These are phyloP conservation scores for Maudiozyma serrabonitensis DNA, from an alignment of 805 yeast species.

Conservation along the genomic window DNA sequence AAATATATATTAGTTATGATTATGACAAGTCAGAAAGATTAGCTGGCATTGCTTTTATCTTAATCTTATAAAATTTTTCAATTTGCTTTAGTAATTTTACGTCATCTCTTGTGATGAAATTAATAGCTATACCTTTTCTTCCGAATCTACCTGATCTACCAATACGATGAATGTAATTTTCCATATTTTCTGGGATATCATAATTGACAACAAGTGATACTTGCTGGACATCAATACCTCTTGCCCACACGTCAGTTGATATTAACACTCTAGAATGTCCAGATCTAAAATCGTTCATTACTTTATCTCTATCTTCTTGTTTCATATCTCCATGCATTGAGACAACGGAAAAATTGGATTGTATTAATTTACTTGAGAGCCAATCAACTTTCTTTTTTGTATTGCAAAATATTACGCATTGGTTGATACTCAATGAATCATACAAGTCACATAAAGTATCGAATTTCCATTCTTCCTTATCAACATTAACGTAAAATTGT, in stretches of 20 bases:
- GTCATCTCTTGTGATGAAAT: conserved; percentile 80
- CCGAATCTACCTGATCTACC: conserved; percentile 99
- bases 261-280: conserved; percentile 90
- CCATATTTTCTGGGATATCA: conserved; percentile 83
- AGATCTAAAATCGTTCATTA: conserved; percentile 92
- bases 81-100: conserved; percentile 67
- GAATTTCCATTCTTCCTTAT: conserved; percentile 88
- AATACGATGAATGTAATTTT: conserved; percentile 93
- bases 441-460: conserved; percentile 91
- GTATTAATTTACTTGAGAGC: conserved; percentile 64
- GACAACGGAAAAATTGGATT: conserved; percentile 79
- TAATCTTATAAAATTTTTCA: conserved; percentile 82
- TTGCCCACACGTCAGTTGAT: conserved; percentile 90
- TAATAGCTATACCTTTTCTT: conserved; percentile 95
- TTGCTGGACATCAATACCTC: conserved; percentile 98
- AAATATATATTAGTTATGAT: background rate
- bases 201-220: conserved; percentile 90
- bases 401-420: conserved; percentile 96
- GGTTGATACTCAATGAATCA: conserved; percentile 91
- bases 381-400: conserved; percentile 90
- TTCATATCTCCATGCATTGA: conserved; percentile 96
- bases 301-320: conserved; percentile 85
- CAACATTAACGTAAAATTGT: conserved; percentile 85
- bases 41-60: conserved; percentile 89
- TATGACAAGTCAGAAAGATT: conserved; percentile 41